Conservation (phyloP, 2,329 filamentous ascomycete species). For the Paecilomyces dactylethromorphus region DNA sequence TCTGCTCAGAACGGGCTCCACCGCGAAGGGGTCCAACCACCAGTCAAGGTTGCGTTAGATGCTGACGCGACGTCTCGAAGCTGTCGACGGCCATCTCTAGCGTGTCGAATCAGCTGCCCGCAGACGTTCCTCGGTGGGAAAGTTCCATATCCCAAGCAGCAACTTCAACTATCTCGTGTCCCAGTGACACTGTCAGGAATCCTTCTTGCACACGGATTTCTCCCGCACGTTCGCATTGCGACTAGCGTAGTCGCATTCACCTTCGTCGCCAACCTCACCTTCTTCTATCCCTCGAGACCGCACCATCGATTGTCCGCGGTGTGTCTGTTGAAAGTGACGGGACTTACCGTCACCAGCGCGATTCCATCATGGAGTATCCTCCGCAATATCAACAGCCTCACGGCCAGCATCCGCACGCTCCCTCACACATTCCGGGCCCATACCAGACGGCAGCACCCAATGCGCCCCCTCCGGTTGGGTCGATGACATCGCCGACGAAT, state of each 20-base stretch:
- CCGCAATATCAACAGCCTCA: slow-evolving; percentile 63
- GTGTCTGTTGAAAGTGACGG: slow-evolving; percentile 1
- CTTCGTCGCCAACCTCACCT: not conserved
- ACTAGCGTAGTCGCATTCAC: not conserved
- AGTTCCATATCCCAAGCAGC: not conserved
- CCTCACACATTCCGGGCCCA: slow-evolving; percentile 51
- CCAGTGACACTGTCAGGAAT: not conserved
- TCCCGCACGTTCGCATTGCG: not conserved
- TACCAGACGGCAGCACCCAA: slow-evolving; percentile 57
- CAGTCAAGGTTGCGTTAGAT: slow-evolving; percentile 33
- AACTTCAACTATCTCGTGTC: not conserved
- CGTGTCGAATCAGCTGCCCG: slow-evolving; percentile 36
- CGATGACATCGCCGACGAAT: slow-evolving; percentile 68
- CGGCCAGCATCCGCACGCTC: slow-evolving; percentile 56
- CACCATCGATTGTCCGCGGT: slow-evolving; percentile 2
- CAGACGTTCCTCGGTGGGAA: slow-evolving; percentile 8
- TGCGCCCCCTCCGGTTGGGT: slow-evolving; percentile 36
- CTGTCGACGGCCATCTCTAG: slow-evolving; percentile 31
- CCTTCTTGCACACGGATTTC: not conserved
- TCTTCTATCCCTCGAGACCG: not conserved
- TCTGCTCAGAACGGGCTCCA: slow-evolving; percentile 11
- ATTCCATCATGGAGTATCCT: slow-evolving; percentile 64
- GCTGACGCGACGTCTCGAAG: slow-evolving; percentile 35
- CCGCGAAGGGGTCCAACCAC: slow-evolving; percentile 35
- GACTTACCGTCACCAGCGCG: slow-evolving; percentile 13